phyloP scores from a whole-genome alignment of 2,329 filamentous ascomycete species.

The Aspergillus terreus region DNA sequence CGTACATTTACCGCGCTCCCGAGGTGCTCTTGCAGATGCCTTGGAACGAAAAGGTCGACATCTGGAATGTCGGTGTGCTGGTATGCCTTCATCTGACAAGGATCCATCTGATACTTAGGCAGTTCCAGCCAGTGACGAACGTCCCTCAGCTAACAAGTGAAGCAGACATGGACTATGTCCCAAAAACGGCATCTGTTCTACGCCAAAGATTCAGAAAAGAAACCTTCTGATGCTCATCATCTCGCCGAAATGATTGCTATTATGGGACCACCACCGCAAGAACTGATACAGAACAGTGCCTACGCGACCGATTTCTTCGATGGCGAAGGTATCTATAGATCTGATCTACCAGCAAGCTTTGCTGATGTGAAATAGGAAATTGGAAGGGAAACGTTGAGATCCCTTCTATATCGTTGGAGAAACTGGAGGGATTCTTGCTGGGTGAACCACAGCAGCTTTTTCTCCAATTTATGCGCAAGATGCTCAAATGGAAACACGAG shows the following conservation, averaged over 20 bases:
- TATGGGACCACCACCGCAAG: constrained; percentile 33
- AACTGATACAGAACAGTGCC: constrained; percentile 31
- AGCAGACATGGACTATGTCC: constrained; percentile 22
- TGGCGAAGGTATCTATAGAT: constrained; percentile 9
- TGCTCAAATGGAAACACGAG: constrained; percentile 17
- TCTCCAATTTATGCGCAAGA: constrained; percentile 19
- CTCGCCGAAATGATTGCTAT: constrained; percentile 29
- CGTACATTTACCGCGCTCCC: constrained; percentile 19
- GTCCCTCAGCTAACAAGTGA: background rate
- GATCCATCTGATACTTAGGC: too few relatives aligned
- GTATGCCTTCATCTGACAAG: constrained; percentile 5
- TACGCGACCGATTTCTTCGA: constrained; percentile 17
- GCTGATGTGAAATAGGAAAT: constrained; percentile 12
- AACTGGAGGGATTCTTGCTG: constrained; percentile 12
- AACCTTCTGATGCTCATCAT: background rate
- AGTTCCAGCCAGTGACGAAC: too few relatives aligned
- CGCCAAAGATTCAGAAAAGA: constrained; percentile 6
- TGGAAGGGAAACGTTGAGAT: constrained; percentile 13
- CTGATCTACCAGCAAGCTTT: background rate
- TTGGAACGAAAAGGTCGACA: constrained; percentile 24
- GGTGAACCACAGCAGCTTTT: constrained; percentile 10
- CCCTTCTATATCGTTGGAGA: constrained; percentile 13
- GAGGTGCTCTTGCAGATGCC: constrained; percentile 22
- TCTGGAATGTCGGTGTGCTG: constrained; percentile 23
- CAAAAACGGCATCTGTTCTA: constrained; percentile 18